Base-by-base conservation (phyloP, 2,329 filamentous ascomycete species). In the Clonostachys chloroleuca region DNA sequence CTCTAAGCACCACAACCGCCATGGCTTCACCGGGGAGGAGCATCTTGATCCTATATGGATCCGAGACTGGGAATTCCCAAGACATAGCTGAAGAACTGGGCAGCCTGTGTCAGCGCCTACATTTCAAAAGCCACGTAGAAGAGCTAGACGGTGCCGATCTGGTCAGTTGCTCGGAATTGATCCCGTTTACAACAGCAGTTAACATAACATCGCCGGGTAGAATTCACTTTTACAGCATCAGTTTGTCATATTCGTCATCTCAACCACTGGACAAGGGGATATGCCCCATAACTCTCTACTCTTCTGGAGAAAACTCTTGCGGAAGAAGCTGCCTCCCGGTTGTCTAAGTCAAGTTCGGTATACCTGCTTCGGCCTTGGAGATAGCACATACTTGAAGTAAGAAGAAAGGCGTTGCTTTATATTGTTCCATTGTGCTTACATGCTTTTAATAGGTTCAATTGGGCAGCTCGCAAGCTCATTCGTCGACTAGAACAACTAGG, bases 201-300 rank as follows among this genome's bases (percentile, higher is more conserved):
- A 36, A 33, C 34, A 30, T 30, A 4, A 30, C 9, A 30, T 30
- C 24, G 16, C 6, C 37, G 13, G 46, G 18, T 37, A 82, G 81
- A 76, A 69, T 51, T 63, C 70, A 20, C 65, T 86, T 20, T 57
- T 78, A 10, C 69, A 70, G 47, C 70, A 75, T 48, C 68, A 67
- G 2, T 66, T 92, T 17, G 80, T 90, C 24, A 73, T 97, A 44
- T 88, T 99, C 58, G 83, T 90, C 50, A 74, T 95, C 17, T 95
- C 94, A 6, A 99, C 94, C 0, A 96, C 94, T 0, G 94, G 94
- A 6, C 92, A 99, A 68, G 94, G 94, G 6, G 92, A 97, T 54
- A 79, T 97, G 61, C 94, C 94, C 3, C 81, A 81, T 47, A 97
- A 97, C 72, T 83, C 87, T 4, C 77, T 83, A 40, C 71, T 70